These are phyloP conservation scores for Entomophthora muscae DNA, from an alignment of 371 early-diverging fungal genomes.

Conservation along the genomic window DNA sequence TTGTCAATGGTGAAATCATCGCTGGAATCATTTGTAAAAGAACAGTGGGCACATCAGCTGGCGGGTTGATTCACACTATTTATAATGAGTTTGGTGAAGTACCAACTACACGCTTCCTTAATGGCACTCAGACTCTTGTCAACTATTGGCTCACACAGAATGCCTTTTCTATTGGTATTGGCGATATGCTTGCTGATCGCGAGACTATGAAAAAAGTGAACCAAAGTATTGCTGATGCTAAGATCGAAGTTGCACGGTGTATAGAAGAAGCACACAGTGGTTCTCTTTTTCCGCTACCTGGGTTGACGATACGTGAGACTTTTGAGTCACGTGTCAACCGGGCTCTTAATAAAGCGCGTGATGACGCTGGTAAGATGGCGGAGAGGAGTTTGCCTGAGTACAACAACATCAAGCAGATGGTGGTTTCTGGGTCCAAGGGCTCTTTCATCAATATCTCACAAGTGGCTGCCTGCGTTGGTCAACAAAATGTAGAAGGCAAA, in stretches of 20 bases:
- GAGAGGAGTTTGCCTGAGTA: no score
- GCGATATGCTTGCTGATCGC: slow-evolving; percentile 98
- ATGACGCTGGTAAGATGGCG: no score
- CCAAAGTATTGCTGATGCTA: no score
- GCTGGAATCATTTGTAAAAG: slow-evolving; percentile 97
- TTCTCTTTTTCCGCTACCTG: slow-evolving; percentile 83
- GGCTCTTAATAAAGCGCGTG: slow-evolving; percentile 85
- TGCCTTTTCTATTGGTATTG: slow-evolving; percentile 97
- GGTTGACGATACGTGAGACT: slow-evolving; percentile 94
- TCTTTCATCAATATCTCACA: slow-evolving; percentile 97
- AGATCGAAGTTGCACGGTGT: no score
- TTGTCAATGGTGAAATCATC: no score
- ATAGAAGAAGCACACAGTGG: no score
- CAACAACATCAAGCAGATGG: no score
- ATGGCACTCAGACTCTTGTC: slow-evolving; percentile 88
- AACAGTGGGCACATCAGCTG: slow-evolving; percentile 86
- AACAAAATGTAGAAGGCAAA: slow-evolving; percentile 98
- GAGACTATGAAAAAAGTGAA: no score
- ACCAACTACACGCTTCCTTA: slow-evolving; percentile 79
- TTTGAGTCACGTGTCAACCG: slow-evolving; percentile 89
- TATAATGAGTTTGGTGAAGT: slow-evolving; percentile 89
- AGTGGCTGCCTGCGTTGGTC: no score
- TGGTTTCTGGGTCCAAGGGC: no score
- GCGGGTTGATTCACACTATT: no score
- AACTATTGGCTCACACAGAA: slow-evolving; percentile 92